These are phyloP conservation scores for Cystobasidium slooffiae DNA, from an alignment of 1,284 basidiomycete species.

Conservation along the genomic window DNA sequence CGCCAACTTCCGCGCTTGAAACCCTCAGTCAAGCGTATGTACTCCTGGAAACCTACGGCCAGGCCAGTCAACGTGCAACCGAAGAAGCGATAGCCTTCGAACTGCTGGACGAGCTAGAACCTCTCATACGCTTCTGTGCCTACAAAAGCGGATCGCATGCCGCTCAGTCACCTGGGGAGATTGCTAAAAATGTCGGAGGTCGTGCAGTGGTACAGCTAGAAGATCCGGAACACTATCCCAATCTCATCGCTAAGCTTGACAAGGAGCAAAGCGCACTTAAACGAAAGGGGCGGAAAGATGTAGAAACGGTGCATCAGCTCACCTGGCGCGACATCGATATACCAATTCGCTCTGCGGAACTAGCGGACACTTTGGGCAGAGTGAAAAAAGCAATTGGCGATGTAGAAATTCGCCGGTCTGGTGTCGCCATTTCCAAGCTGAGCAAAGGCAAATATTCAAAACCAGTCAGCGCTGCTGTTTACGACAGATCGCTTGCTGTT, in stretches of 20 bases:
- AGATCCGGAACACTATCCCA: not conserved
- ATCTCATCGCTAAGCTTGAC: not conserved
- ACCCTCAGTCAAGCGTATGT: conserved; percentile 71
- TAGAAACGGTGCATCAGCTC: conserved; percentile 4
- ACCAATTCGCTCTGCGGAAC: conserved; percentile 85
- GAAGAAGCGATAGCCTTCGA: conserved; percentile 86
- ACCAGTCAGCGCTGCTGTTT: conserved; percentile 62
- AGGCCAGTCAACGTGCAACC: conserved; percentile 73
- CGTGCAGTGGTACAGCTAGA: not conserved
- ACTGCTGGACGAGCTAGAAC: conserved; percentile 83
- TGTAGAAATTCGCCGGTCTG: conserved; percentile 60
- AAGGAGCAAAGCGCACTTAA: conserved; percentile 20
- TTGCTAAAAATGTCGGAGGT: conserved; percentile 1
- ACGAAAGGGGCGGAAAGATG: not conserved
- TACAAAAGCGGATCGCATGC: conserved; percentile 68
- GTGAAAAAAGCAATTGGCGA: conserved; percentile 76
- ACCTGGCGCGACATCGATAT: conserved; percentile 56
- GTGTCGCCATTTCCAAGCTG: conserved; percentile 44
- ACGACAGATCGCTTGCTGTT: conserved; percentile 78
- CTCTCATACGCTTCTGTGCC: conserved; percentile 88
- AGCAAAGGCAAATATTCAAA: conserved; percentile 49
- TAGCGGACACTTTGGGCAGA: conserved; percentile 82
- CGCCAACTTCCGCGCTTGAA: conserved; percentile 63
- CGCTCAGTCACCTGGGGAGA: not conserved
- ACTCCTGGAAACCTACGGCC: conserved; percentile 74